Percentiles rank a stretch among this genome's conserved stretches.
Evolutionary conservation across 495 filamentous ascomycete species (phyloP).

Genomic region (Aspergillus baeticus): DNA sequence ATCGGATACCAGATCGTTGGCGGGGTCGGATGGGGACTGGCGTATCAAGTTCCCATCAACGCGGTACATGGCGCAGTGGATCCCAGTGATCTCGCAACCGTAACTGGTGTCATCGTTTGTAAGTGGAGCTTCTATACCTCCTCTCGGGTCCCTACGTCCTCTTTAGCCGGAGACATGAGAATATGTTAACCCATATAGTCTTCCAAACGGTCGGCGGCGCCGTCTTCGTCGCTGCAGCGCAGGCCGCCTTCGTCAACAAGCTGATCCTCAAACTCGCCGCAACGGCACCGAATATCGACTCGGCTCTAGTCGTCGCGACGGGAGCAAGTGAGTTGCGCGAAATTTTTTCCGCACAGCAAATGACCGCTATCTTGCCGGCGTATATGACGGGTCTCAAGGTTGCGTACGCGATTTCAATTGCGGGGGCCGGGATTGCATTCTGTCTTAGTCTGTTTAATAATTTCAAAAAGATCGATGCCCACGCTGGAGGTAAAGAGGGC

Average conservation of each 20-base stretch:
- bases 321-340: constrained; percentile 5
- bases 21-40: background rate
- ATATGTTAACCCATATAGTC: too few relatives aligned
- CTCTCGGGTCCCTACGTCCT: too few relatives aligned
- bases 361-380: background rate
- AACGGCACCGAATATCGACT: background rate
- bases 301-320: background rate
- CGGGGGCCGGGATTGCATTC: background rate
- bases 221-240: background rate
- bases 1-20: constrained; percentile 28
- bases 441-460: too few relatives aligned
- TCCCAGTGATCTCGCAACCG: too few relatives aligned
- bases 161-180: too few relatives aligned
- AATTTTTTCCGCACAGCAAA: background rate
- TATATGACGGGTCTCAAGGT: background rate
- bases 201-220: background rate
- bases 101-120: too few relatives aligned
- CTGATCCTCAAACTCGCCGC: background rate
- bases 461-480: too few relatives aligned
- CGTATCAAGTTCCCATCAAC: too few relatives aligned
- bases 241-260: background rate
- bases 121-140: too few relatives aligned
- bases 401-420: background rate
- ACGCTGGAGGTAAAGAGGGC: too few relatives aligned
- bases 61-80: too few relatives aligned